Percentiles rank a stretch among this genome's conserved stretches.
phyloP scores from a whole-genome alignment of 2,329 filamentous ascomycete genomes.

The Ilyonectria sp. region DNA sequence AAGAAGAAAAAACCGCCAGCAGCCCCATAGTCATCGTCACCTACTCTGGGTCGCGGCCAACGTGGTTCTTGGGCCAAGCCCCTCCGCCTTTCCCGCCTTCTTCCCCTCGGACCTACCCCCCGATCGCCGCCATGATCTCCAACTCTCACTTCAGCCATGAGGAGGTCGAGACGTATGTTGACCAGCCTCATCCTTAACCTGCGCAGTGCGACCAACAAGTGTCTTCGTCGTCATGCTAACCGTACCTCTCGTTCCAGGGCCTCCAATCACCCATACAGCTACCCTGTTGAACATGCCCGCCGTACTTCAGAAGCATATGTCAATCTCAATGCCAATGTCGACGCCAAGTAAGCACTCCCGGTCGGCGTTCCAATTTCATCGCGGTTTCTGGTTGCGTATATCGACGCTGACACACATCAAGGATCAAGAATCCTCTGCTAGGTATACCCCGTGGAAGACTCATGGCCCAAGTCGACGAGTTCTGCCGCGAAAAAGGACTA shows the following conservation, averaged over 20 bases:
- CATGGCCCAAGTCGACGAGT: slow-evolving; percentile 70
- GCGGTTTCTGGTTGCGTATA: neutral
- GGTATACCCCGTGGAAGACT: slow-evolving; percentile 68
- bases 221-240: slow-evolving; percentile 33
- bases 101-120: neutral
- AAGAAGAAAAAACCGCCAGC: slow-evolving; percentile 3
- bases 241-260: slow-evolving; percentile 39
- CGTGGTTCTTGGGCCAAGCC: slow-evolving; percentile 12
- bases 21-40: neutral
- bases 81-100: slow-evolving; percentile 10
- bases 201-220: neutral
- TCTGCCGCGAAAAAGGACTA: slow-evolving; percentile 73
- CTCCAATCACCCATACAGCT: slow-evolving; percentile 48
- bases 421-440: slow-evolving; percentile 65
- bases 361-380: neutral
- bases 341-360: slow-evolving; percentile 59
- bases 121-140: slow-evolving; percentile 28
- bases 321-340: slow-evolving; percentile 62
- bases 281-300: slow-evolving; percentile 56
- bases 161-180: slow-evolving; percentile 48
- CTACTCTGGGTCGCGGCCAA: slow-evolving; percentile 12
- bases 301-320: slow-evolving; percentile 52
- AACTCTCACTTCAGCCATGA: slow-evolving; percentile 43
- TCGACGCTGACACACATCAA: slow-evolving; percentile 41
- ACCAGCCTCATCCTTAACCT: neutral